Percentiles rank a stretch among this genome's conserved stretches.
These are phyloP conservation scores for Apiotrichum veenhuisii DNA, from an alignment of 1,284 basidiomycete species.

Conservation along the genomic window DNA sequence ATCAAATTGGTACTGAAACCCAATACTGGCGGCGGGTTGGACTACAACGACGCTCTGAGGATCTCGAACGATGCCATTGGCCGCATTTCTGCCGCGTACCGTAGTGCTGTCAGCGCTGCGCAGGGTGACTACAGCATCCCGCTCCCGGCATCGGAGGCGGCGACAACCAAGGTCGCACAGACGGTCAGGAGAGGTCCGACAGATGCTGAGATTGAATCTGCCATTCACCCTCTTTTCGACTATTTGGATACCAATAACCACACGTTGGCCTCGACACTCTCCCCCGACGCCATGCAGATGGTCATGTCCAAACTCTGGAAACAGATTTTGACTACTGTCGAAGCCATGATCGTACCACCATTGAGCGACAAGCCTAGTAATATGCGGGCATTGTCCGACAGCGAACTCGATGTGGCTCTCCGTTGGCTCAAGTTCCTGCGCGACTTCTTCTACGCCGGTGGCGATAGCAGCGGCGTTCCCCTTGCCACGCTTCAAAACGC, in stretches of 20 bases:
- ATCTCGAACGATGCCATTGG: constrained; percentile 54
- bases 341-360: constrained; percentile 85
- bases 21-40: constrained; percentile 41
- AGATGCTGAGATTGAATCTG: constrained; percentile 91
- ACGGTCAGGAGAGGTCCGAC: constrained; percentile 64
- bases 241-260: constrained; percentile 94
- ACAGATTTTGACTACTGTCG: constrained; percentile 83
- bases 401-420: constrained; percentile 96
- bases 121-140: constrained; percentile 69
- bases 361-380: constrained; percentile 82
- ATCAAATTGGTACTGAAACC: constrained; percentile 73
- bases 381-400: constrained; percentile 85
- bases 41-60: constrained; percentile 62
- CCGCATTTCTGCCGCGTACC: constrained; percentile 74
- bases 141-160: constrained; percentile 61
- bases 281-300: constrained; percentile 79
- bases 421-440: constrained; percentile 96
- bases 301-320: constrained; percentile 97
- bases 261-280: constrained; percentile 83
- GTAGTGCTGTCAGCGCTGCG: constrained; percentile 61
- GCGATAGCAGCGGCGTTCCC: constrained; percentile 78
- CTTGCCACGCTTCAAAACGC: constrained; percentile 88
- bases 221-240: constrained; percentile 88
- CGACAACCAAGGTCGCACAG: constrained; percentile 53
- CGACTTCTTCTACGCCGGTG: constrained; percentile 92